Base-by-base conservation (phyloP, 1,284 basidiomycete species). In the Lignosus rhinocerotis region DNA sequence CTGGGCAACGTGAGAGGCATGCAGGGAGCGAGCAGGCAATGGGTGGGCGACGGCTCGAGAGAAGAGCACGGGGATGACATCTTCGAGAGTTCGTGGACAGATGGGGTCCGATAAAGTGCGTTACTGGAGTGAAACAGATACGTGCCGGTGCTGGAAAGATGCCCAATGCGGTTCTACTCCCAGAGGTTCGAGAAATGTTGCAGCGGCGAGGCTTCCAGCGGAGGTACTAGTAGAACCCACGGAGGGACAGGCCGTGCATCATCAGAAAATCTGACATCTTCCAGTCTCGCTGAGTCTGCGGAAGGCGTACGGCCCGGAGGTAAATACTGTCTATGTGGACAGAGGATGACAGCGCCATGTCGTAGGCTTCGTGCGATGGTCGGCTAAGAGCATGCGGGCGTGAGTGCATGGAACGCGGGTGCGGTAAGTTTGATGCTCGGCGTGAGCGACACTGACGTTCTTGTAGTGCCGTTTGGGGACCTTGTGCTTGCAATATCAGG, bases 101-200 rank as follows among this genome's bases (percentile, higher is more conserved):
- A 61, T 61, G 59, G 25, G 45, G 57, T 56, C 55, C 54, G 62
- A 64, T 64, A 56, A 50, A 61, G 59, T 55, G 62, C 57, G 56
- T 34, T 36, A 44, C 45, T 46, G 53, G 51, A n/a, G 48, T 49
- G 34, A 44, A 42, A 47, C 52, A 50, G 50, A 25, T 31, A 48
- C 51, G 48, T 36, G 39, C 56, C 62, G 53, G 55, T 8, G 50
- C 46, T 42, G 38, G 51, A 47, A 46, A 21, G 16, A 31, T 30
- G 42, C 51, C 43, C 44, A 7, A 19, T 17, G 19, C 41, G 41
- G 41, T 43, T 5, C 41, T 21, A 25, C 25, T 19, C 17, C n/a
- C 6, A 11, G 30, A 6, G 2, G 55, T 34, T 53, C 39, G 47
- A 51, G 55, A 55, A 44, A 39, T 42, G 46, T 52, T 30, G 58